A percentile compares a stretch with the other conserved stretches of the same genome.
Evolutionary conservation across 768 basidiomycete species (phyloP).

Genomic region (Vishniacozyma victoriae): DNA sequence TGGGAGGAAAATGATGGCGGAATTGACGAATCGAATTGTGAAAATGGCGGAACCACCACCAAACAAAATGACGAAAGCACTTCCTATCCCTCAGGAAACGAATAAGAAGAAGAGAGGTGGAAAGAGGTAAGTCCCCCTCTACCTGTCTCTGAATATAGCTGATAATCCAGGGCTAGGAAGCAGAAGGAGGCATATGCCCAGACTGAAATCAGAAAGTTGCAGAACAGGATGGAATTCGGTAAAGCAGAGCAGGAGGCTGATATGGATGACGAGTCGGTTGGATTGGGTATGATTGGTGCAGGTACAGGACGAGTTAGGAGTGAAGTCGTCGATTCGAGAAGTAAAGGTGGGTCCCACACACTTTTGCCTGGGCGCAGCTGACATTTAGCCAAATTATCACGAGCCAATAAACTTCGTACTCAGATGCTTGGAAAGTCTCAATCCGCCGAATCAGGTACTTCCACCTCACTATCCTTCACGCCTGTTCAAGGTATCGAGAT

Average conservation of each 20-base stretch:
- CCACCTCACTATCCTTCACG: slow-evolving; percentile 87
- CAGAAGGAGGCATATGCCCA: slow-evolving; percentile 98
- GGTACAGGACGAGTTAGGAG: slow-evolving; percentile 84
- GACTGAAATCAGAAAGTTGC: slow-evolving; percentile 91
- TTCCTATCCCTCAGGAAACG: slow-evolving; percentile 90
- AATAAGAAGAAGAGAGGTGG: slow-evolving; percentile 90
- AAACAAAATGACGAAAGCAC: slow-evolving; percentile 81
- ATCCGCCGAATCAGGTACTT: slow-evolving; percentile 67
- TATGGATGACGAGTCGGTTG: slow-evolving; percentile 95
- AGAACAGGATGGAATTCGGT: slow-evolving; percentile 94
- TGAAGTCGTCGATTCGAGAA: slow-evolving; percentile 78
- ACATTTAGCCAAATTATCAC: slow-evolving; percentile 80
- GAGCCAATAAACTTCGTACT: slow-evolving; percentile 84
- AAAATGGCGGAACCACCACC: slow-evolving; percentile 89
- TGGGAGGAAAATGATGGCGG: slow-evolving; percentile 70
- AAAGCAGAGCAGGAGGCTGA: slow-evolving; percentile 94
- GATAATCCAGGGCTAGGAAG: slow-evolving; percentile 73
- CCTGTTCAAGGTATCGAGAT: slow-evolving; percentile 98
- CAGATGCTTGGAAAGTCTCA: slow-evolving; percentile 73
- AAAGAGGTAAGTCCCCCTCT: slow-evolving; percentile 77
- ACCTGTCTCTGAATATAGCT: too few relatives aligned
- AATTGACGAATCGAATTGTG: slow-evolving; percentile 89
- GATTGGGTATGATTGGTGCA: slow-evolving; percentile 90
- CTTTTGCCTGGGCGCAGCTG: not conserved
- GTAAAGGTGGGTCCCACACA: slow-evolving; percentile 62